Percentiles rank a stretch among this genome's conserved stretches.
Conservation (phyloP, 345 rosid genomes). For the Acer campestre region DNA sequence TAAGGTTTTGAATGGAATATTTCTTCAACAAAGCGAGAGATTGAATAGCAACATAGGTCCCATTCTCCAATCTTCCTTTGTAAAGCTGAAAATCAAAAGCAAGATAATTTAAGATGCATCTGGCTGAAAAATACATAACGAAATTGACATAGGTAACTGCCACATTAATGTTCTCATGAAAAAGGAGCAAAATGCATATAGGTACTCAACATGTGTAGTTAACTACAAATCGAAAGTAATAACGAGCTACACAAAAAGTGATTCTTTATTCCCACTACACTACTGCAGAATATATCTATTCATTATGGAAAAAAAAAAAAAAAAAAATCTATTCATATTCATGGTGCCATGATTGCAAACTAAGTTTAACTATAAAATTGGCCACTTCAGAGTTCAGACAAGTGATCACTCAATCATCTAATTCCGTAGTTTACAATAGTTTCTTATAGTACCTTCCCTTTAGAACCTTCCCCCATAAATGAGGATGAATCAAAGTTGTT, state of each 20-base stretch:
- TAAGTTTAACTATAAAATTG: neutral
- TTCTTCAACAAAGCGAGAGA: conserved; percentile 60
- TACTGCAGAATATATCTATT: neutral
- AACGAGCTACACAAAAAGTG: neutral
- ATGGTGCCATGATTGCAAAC: neutral
- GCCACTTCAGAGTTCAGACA: neutral
- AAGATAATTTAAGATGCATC: conserved; percentile 8
- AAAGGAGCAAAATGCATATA: neutral
- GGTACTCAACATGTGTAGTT: neutral
- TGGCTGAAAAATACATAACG: conserved; percentile 5
- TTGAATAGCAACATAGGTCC: conserved; percentile 68
- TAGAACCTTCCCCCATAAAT: conserved; percentile 75
- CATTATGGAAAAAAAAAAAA: too few relatives aligned
- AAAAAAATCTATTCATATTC: neutral
- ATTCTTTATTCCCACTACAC: neutral
- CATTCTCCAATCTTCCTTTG: conserved; percentile 81
- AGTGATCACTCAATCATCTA: neutral
- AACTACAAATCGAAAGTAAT: neutral
- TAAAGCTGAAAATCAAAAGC: conserved; percentile 59
- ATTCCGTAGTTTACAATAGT: neutral
- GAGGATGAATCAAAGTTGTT: conserved; percentile 61
- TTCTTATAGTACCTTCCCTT: conserved; percentile 69
- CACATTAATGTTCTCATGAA: too few relatives aligned
- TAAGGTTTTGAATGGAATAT: conserved; percentile 71
- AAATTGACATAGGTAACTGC: too few relatives aligned